Evolutionary conservation across 345 rosid genomes (phyloP), one percentile per base, ranked within the genome.

Genomic region (Carallia pectinifolia): DNA sequence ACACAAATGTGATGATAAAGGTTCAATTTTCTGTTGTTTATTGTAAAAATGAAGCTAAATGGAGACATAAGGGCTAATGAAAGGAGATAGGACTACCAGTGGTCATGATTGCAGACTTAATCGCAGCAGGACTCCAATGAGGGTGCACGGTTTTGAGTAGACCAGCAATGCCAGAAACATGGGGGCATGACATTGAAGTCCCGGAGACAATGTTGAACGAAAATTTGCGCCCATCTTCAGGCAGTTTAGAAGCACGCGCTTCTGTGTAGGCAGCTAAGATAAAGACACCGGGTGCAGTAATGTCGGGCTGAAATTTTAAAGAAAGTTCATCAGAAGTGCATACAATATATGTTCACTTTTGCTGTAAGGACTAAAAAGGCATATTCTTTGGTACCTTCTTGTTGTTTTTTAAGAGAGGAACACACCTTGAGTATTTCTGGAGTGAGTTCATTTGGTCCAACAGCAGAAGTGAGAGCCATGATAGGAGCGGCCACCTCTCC

Each of bases 251-350:
- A 0, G 98, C 89, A 0, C 63, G 66, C 4, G 82, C 80, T 16
- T 85, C 82, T 1, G 98, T 76, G 85, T 89, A 90, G 0, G 81
- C 96, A 2, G 98, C 98, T 64, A 93, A 78, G 59, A 93, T 89
- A 53, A 84, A 81, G 39, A 89, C 91, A 18, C 98, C 98, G 4
- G 98, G 98, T 2, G 97, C 98, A 19, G 90, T 85, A 48, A 93
- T 3, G 78, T 93, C 97, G 0, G 98, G 98, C 79, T 93, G 70
- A 19, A 54, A 15, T 23, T 33, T 48, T 23, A 23, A 9, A 59
- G 4, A 7, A 8, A 40, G 27, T 31, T 39, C 0, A 31, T 30
- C 7, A 39, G 31, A n/a, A 36, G 23, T 27, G 33, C 39, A 47
- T 44, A 12, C 12, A 10, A 15, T 44, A 4, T 12, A 44, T 0